These are phyloP conservation scores for Trametes hirsuta DNA, from an alignment of 1,284 basidiomycete genomes.

Conservation along the genomic window DNA sequence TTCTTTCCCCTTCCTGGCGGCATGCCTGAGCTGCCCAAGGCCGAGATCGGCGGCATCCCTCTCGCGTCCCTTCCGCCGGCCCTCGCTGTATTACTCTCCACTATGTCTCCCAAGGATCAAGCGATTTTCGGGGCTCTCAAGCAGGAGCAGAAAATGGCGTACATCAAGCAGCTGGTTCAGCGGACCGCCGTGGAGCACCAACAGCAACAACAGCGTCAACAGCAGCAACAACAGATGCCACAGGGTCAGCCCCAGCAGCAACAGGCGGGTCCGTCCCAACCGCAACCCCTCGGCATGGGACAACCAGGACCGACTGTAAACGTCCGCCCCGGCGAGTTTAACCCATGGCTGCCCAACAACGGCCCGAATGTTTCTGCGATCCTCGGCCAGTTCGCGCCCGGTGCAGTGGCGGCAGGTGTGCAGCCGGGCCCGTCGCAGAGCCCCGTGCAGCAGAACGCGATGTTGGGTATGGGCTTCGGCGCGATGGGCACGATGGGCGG, in stretches of 20 bases:
- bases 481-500: slow-evolving; percentile 1
- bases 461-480: slow-evolving; percentile 16
- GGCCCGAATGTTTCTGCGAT: slow-evolving; percentile 16
- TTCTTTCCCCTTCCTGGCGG: slow-evolving; percentile 62
- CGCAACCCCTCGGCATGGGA: background rate
- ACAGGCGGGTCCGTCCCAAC: slow-evolving; percentile 22
- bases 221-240: slow-evolving; percentile 28
- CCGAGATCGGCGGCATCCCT: slow-evolving; percentile 24
- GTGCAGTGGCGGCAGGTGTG: background rate
- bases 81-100: background rate
- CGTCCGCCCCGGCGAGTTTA: slow-evolving; percentile 12
- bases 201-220: slow-evolving; percentile 18
- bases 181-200: slow-evolving; percentile 8
- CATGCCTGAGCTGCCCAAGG: slow-evolving; percentile 53
- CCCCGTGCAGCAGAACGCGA: slow-evolving; percentile 4
- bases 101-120: background rate
- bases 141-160: slow-evolving; percentile 2
- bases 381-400: slow-evolving; percentile 9
- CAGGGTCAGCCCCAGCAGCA: slow-evolving; percentile 16
- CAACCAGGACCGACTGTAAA: background rate
- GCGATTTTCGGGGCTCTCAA: background rate
- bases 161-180: background rate
- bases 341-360: slow-evolving; percentile 18
- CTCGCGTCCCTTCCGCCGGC: background rate
- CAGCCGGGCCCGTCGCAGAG: slow-evolving; percentile 8